phyloP scores from a whole-genome alignment of 768 basidiomycete species.

The Trametes gibbosa region DNA sequence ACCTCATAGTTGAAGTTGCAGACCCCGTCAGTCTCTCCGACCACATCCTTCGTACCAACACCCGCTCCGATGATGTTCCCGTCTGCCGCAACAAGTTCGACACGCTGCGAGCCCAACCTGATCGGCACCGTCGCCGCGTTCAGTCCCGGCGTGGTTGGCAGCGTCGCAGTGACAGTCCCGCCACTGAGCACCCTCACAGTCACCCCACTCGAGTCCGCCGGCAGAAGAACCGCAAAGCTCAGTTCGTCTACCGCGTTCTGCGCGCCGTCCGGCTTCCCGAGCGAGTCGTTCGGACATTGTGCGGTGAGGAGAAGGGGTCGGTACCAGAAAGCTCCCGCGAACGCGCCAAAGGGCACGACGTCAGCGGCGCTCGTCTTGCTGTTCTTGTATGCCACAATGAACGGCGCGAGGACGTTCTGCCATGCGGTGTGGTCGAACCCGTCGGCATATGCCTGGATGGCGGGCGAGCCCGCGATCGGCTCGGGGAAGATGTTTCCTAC shows the following conservation, averaged over 20 bases:
- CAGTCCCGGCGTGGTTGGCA: slow-evolving; percentile 2
- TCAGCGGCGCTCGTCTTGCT: slow-evolving; percentile 21
- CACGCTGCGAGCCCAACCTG: slow-evolving; percentile 1
- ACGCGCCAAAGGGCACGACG: slow-evolving; percentile 17
- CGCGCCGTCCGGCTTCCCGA: slow-evolving; percentile 6
- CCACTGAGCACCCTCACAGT: slow-evolving; percentile 4
- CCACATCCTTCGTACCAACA: slow-evolving; percentile 4
- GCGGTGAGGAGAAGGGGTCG: slow-evolving; percentile 31
- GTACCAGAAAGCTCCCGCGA: slow-evolving; percentile 32
- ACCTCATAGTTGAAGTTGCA: slow-evolving; percentile 11
- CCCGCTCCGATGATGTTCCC: slow-evolving; percentile 1
- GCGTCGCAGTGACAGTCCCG: not conserved
- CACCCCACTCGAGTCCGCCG: not conserved
- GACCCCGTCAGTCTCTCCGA: not conserved
- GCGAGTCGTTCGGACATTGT: slow-evolving; percentile 15
- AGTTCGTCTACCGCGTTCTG: slow-evolving; percentile 9
- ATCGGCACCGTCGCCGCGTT: slow-evolving; percentile 3
- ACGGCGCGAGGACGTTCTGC: slow-evolving; percentile 31
- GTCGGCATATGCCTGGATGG: slow-evolving; percentile 37
- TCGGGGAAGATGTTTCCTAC: slow-evolving; percentile 42
- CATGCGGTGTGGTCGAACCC: slow-evolving; percentile 35
- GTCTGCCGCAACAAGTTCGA: not conserved
- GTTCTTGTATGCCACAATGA: slow-evolving; percentile 21
- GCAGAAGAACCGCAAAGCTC: slow-evolving; percentile 9
- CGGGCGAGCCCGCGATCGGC: slow-evolving; percentile 51